Evolutionary conservation across 208 protist species (phyloP).

Genomic region (Trypanosoma theileri): DNA sequence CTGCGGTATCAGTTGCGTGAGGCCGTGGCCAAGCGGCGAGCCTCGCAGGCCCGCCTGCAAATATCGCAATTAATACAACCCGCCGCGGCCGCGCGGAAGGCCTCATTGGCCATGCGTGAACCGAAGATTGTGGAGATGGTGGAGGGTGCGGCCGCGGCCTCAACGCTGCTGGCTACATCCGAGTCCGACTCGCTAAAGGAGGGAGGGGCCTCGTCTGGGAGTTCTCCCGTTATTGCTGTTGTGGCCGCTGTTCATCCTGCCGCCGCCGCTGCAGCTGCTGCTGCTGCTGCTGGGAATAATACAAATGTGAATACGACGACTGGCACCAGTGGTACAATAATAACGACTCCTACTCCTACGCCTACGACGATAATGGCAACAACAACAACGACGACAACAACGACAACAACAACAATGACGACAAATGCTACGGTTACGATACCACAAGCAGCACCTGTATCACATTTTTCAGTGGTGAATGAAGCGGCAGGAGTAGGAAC

Average conservation of each 20-base stretch:
- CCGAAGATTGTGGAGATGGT: not conserved
- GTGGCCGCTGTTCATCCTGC: not conserved
- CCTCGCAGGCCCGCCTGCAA: not conserved
- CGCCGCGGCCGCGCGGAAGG: not conserved
- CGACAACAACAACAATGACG: not conserved
- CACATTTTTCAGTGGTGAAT: not conserved
- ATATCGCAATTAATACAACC: not conserved
- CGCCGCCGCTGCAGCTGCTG: too few relatives aligned
- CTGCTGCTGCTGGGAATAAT: too few relatives aligned
- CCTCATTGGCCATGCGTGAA: not conserved
- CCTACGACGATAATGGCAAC: not conserved
- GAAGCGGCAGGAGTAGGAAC: not conserved
- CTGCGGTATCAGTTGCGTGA: constrained; percentile 53
- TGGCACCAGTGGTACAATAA: too few relatives aligned
- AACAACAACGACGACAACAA: not conserved
- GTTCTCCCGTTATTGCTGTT: not conserved
- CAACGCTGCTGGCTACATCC: not conserved
- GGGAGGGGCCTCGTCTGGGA: not conserved
- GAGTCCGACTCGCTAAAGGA: not conserved
- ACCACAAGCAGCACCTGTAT: not conserved
- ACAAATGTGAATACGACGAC: too few relatives aligned
- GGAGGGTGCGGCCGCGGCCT: not conserved
- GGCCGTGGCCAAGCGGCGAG: not conserved
- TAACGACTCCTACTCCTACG: not conserved
- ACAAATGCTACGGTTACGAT: not conserved